Conservation (phyloP, 164 flowering plant genomes). For the Chloranthus sessilifolius region DNA sequence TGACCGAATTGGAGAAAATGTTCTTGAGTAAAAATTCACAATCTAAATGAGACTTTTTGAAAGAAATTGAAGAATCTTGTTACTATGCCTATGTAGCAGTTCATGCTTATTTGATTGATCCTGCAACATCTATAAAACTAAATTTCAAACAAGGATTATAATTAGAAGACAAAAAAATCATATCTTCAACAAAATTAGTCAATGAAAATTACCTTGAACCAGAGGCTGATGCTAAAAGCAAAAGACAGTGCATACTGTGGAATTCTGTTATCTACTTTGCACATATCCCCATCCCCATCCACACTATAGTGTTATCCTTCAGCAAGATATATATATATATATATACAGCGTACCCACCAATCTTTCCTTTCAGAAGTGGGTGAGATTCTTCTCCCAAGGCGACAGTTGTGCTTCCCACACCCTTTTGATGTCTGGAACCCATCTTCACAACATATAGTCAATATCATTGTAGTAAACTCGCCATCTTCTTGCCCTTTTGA, state of each 20-base stretch:
- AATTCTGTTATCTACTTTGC: slow-evolving; percentile 33
- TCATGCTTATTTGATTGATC: no score
- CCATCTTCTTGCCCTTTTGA: slow-evolving; percentile 38
- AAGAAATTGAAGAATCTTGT: no score
- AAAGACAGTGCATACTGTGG: slow-evolving; percentile 50
- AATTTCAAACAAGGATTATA: no score
- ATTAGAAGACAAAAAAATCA: no score
- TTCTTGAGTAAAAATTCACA: no score
- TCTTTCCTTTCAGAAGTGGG: slow-evolving; percentile 30
- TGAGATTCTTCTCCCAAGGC: slow-evolving; percentile 22
- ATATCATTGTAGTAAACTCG: slow-evolving; percentile 40
- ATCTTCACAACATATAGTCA: slow-evolving; percentile 36
- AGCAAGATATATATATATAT: no score
- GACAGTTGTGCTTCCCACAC: neutral
- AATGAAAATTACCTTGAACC: slow-evolving; percentile 76
- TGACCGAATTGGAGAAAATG: no score
- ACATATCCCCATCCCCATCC: slow-evolving; percentile 53
- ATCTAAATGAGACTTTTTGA: no score
- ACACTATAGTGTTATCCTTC: slow-evolving; percentile 40
- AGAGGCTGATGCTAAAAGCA: slow-evolving; percentile 49
- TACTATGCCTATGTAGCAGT: no score
- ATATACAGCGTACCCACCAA: slow-evolving; percentile 46
- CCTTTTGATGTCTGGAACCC: slow-evolving; percentile 12
- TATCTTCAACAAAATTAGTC: no score
- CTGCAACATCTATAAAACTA: no score